Evolutionary conservation across 768 basidiomycete genomes (phyloP).

Genomic region (Lactarius hatsudake): DNA sequence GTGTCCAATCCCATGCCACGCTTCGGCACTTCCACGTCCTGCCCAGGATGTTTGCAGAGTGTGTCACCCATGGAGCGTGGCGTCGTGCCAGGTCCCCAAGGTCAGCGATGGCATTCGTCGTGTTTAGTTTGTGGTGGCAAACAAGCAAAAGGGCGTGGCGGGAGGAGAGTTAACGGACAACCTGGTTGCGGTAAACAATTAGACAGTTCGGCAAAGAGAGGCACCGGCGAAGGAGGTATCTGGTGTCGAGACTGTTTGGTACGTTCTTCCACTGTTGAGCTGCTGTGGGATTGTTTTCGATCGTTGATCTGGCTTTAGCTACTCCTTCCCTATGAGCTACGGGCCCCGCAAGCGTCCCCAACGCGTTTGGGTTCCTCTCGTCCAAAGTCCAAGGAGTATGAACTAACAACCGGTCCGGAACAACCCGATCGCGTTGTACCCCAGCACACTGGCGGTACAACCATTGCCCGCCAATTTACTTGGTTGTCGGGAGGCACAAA

Average conservation of each 20-base stretch:
- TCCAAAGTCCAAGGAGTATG: slow-evolving; percentile 36
- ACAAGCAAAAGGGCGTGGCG: slow-evolving; percentile 40
- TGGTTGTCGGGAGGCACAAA: slow-evolving; percentile 44
- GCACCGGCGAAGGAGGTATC: slow-evolving; percentile 56
- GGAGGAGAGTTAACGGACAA: slow-evolving; percentile 51
- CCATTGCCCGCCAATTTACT: slow-evolving; percentile 73
- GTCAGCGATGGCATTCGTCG: slow-evolving; percentile 72
- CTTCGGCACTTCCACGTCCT: slow-evolving; percentile 58
- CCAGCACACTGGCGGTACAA: slow-evolving; percentile 71
- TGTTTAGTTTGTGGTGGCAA: slow-evolving; percentile 84
- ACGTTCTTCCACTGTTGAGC: slow-evolving; percentile 15
- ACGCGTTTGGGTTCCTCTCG: slow-evolving; percentile 48
- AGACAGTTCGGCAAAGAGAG: slow-evolving; percentile 78
- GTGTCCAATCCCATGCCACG: slow-evolving; percentile 42
- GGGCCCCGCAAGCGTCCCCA: slow-evolving; percentile 54
- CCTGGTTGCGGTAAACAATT: slow-evolving; percentile 82
- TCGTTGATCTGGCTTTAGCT: slow-evolving; percentile 41
- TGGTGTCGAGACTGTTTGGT: slow-evolving; percentile 88
- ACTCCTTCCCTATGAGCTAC: slow-evolving; percentile 48
- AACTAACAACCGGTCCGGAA: slow-evolving; percentile 39
- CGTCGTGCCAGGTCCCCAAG: slow-evolving; percentile 81
- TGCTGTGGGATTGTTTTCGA: neutral
- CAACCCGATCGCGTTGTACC: slow-evolving; percentile 38
- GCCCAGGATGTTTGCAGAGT: slow-evolving; percentile 70
- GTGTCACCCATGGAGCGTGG: slow-evolving; percentile 85